These are phyloP conservation scores for Scytalidium sp. DNA, from an alignment of 2,329 filamentous ascomycete species.

Conservation along the genomic window DNA sequence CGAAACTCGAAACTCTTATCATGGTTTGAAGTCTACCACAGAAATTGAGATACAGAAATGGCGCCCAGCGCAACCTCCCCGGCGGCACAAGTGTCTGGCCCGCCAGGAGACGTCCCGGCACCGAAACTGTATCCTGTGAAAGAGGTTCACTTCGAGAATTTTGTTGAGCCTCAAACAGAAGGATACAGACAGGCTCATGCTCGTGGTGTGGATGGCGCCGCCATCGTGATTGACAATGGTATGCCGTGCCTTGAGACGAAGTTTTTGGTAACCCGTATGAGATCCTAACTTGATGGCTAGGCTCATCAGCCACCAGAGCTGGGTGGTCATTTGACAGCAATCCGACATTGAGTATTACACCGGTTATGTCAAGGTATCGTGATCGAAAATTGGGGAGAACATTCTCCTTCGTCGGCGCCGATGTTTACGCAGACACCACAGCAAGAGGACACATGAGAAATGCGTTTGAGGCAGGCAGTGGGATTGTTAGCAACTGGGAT, in stretches of 20 bases:
- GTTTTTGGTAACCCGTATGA: slow-evolving; percentile 8
- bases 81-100: slow-evolving; percentile 31
- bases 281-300: slow-evolving; percentile 41
- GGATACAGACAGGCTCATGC: slow-evolving; percentile 63
- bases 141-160: slow-evolving; percentile 59
- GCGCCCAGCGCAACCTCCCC: slow-evolving; percentile 26
- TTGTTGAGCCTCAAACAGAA: slow-evolving; percentile 53
- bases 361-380: slow-evolving; percentile 91
- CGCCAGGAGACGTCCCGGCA: slow-evolving; percentile 47
- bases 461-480: slow-evolving; percentile 86
- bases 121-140: slow-evolving; percentile 58
- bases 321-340: slow-evolving; percentile 90
- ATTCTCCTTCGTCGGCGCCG: slow-evolving; percentile 86
- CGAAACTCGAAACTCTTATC: not conserved
- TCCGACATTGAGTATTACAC: slow-evolving; percentile 79
- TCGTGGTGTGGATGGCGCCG: slow-evolving; percentile 53
- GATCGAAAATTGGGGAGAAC: slow-evolving; percentile 91
- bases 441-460: slow-evolving; percentile 86
- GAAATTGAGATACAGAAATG: slow-evolving; percentile 18
- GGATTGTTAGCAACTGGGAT: slow-evolving; percentile 96
- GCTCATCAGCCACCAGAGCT: slow-evolving; percentile 83
- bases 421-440: slow-evolving; percentile 93
- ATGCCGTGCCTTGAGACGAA: slow-evolving; percentile 14
- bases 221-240: slow-evolving; percentile 99
- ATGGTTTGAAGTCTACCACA: not conserved